Evolutionary conservation across 192 early-diverging fungal genomes (phyloP).

Genomic region (Ambispora gerdemannii): DNA sequence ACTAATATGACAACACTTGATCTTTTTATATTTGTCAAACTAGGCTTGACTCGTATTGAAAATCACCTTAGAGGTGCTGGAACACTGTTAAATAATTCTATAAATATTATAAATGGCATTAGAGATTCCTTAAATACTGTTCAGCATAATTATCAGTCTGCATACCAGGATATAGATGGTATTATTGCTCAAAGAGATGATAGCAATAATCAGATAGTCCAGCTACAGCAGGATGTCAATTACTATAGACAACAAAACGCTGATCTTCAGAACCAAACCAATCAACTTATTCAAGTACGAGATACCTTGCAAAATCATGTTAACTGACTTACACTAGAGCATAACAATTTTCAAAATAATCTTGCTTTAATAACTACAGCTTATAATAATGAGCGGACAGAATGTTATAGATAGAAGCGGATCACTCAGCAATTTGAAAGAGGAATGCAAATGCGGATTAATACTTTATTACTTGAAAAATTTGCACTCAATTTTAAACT

Average conservation of each 20-base stretch:
- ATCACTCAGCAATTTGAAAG: no score
- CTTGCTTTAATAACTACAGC: neutral
- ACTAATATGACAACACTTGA: slow-evolving; percentile 12
- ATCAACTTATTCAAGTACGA: no score
- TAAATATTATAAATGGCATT: slow-evolving; percentile 21
- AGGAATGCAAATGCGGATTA: no score
- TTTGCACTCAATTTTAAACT: neutral
- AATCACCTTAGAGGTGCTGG: slow-evolving; percentile 4
- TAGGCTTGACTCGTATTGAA: no score
- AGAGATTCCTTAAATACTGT: slow-evolving; percentile 20
- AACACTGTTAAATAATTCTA: slow-evolving; percentile 13
- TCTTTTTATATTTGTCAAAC: slow-evolving; percentile 18
- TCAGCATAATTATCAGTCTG: slow-evolving; percentile 11
- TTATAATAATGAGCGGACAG: no score
- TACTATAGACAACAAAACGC: no score
- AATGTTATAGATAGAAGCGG: no score
- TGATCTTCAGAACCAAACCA: no score
- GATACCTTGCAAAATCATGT: no score
- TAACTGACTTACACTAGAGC: no score
- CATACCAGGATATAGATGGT: slow-evolving; percentile 20
- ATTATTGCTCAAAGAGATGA: slow-evolving; percentile 1
- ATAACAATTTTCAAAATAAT: neutral
- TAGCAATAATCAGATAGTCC: no score
- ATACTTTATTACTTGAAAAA: neutral
- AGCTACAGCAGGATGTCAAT: no score